Conservation (phyloP, 2,329 filamentous ascomycete species). For the Ophiostoma sp. region DNA sequence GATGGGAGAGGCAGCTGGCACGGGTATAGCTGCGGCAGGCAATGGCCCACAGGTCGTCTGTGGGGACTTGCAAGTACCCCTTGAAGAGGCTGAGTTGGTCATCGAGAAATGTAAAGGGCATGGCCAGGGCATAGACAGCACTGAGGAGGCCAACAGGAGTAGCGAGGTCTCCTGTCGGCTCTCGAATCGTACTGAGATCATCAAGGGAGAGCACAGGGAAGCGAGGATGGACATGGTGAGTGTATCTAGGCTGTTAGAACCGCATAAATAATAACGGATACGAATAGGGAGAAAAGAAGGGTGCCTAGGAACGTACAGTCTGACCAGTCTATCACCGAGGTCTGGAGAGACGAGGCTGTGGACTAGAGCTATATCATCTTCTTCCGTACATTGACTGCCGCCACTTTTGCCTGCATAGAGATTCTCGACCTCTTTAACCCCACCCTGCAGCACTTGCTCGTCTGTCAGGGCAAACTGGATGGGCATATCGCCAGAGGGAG, state of each 20-base stretch:
- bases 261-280: not conserved
- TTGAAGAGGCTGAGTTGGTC: slow-evolving; percentile 29
- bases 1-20: slow-evolving; percentile 25
- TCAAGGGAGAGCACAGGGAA: not conserved
- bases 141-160: slow-evolving; percentile 27
- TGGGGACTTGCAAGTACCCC: slow-evolving; percentile 28
- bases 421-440: slow-evolving; percentile 21
- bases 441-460: not conserved
- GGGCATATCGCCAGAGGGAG: not conserved
- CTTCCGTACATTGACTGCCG: slow-evolving; percentile 20
- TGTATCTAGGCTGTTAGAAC: not conserved
- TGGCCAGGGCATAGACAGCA: slow-evolving; percentile 29
- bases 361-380: not conserved
- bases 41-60: slow-evolving; percentile 30
- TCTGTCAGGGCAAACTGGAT: slow-evolving; percentile 4
- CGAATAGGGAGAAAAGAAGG: too few relatives aligned
- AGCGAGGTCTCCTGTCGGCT: slow-evolving; percentile 5
- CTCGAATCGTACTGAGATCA: not conserved
- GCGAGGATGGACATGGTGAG: not conserved
- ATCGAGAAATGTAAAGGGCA: slow-evolving; percentile 30
- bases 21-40: slow-evolving; percentile 28
- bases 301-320: not conserved
- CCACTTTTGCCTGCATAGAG: slow-evolving; percentile 19
- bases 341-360: not conserved
- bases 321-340: not conserved